phyloP scores from a whole-genome alignment of 495 filamentous ascomycete species.

The Daldinia decipiens region DNA sequence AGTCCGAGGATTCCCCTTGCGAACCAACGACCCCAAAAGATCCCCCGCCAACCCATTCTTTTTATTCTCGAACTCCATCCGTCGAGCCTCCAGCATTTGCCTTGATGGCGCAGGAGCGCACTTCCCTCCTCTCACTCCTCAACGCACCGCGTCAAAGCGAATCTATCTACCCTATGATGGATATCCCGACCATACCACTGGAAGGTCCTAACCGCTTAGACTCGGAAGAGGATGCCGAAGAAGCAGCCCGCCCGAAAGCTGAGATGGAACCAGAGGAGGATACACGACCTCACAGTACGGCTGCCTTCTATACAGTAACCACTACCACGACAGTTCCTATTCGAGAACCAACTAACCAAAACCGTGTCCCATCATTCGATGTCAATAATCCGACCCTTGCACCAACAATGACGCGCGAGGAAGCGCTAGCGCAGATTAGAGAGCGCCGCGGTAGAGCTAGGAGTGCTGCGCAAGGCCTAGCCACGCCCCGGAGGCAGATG shows the following conservation, averaged over 20 bases:
- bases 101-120: slow-evolving; percentile 54
- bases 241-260: slow-evolving; percentile 16
- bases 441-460: slow-evolving; percentile 62
- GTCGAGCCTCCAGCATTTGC: slow-evolving; percentile 62
- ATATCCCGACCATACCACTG: slow-evolving; percentile 52
- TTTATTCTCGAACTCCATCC: slow-evolving; percentile 60
- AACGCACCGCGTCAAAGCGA: slow-evolving; percentile 57
- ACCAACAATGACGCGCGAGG: slow-evolving; percentile 66
- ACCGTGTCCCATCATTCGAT: slow-evolving; percentile 58
- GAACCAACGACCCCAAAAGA: slow-evolving; percentile 47
- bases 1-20: slow-evolving; percentile 28
- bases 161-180: slow-evolving; percentile 38
- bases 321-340: slow-evolving; percentile 61
- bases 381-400: slow-evolving; percentile 60
- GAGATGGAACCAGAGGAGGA: slow-evolving; percentile 6
- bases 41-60: slow-evolving; percentile 24
- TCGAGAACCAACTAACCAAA: slow-evolving; percentile 46
- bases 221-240: not conserved
- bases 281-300: slow-evolving; percentile 52
- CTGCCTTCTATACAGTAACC: slow-evolving; percentile 52
- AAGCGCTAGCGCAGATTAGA: slow-evolving; percentile 66
- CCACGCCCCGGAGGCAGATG: slow-evolving; percentile 58
- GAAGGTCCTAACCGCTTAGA: slow-evolving; percentile 18
- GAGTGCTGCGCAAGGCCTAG: slow-evolving; percentile 53
- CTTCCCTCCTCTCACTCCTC: slow-evolving; percentile 66